Evolutionary conservation across 345 rosid species (phyloP).

Genomic region (Sisymbrium altissimum): DNA sequence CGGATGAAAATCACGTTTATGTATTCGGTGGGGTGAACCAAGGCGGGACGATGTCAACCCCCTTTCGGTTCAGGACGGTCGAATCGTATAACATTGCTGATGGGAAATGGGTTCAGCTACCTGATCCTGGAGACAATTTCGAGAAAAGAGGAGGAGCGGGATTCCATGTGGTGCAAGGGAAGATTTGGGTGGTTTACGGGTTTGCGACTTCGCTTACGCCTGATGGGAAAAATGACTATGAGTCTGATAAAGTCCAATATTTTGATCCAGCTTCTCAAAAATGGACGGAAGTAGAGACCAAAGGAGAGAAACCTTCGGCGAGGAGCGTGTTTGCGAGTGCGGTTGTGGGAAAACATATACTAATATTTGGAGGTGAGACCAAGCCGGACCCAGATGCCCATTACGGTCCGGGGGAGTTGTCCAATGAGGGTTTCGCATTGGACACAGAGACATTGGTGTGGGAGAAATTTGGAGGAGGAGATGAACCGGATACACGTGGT

Average conservation of each 20-base stretch:
- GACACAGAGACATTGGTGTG: slow-evolving; percentile 11
- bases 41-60: background rate
- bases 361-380: slow-evolving; percentile 22
- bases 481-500: background rate
- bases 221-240: background rate
- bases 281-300: slow-evolving; percentile 13
- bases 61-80: background rate
- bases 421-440: background rate
- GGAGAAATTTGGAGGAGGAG: slow-evolving; percentile 1
- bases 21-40: slow-evolving; percentile 6
- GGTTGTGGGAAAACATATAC: background rate
- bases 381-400: background rate
- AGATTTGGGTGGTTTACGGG: slow-evolving; percentile 24
- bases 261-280: background rate
- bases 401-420: background rate
- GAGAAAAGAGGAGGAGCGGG: slow-evolving; percentile 7
- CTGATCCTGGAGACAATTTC: background rate
- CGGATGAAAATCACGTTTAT: slow-evolving; percentile 4
- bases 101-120: background rate
- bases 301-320: background rate
- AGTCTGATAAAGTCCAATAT: background rate
- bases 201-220: background rate
- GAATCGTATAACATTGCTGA: background rate
- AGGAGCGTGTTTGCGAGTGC: slow-evolving; percentile 16
- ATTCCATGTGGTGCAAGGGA: background rate